Evolutionary conservation across 2,329 filamentous ascomycete genomes (phyloP), one percentile per base, ranked within the genome.

Genomic region (Paramyrothecium sp.): DNA sequence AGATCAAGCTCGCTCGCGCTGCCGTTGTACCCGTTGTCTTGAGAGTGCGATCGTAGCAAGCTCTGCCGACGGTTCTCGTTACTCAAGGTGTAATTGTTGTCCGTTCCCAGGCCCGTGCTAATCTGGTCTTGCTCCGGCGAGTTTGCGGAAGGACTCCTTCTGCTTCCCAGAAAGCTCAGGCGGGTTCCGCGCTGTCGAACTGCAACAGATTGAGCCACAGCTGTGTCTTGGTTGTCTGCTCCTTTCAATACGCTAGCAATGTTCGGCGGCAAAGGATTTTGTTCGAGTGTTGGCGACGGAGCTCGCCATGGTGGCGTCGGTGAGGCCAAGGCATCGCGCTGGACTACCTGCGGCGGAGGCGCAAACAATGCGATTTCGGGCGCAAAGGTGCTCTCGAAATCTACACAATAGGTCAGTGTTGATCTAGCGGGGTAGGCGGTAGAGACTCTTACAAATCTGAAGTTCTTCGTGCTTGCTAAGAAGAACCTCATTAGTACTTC

Each of bases 301-400:
- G 83, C 79, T 23, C 80, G 71, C 73, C 76, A 76, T 57, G 75
- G 76, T 51, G 80, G 73, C 12, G 80, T 76, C 47, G 78, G 64
- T 12, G 77, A 73, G 54, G 73, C 71, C n/a, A 73, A 69, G 3
- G 69, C 71, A 19, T 80, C 78, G 17, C 75, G 74, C 7, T 68
- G 65, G 8, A 38, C 10, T 38, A 38, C 8, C 3, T 74, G 73
- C 52, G 77, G 79, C 2, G 77, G 76, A 12, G 83, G 83, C 2
- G 82, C 80, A 63, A 91, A 85, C 38, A 86, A 78, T 16, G 82
- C 79, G 38, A 91, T 83, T 68, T 91, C 89, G 0, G 84, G 80
- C 1, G 85, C 85, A 67, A 89, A 89, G 0, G 82, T 86, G 17
- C 69, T 72, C 67, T 88, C 81, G 60, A 88, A 89, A 67, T 81